Conservation (phyloP, 306 rosid species). For the Dryas drummondii region DNA sequence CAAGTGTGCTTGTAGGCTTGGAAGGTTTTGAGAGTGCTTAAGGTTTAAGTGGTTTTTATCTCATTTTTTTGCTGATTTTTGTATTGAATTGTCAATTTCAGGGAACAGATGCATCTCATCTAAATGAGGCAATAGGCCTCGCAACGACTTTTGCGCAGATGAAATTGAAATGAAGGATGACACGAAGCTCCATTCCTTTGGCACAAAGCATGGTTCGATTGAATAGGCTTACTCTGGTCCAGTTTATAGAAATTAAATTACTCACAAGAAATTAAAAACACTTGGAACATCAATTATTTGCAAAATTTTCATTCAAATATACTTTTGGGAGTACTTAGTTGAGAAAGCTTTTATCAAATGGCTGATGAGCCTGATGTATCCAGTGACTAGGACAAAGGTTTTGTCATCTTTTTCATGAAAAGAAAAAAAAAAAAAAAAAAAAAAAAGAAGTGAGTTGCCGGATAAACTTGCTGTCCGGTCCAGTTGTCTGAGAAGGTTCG, state of each 20-base stretch:
- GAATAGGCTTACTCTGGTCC: neutral
- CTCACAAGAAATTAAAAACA: neutral
- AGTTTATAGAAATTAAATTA: neutral
- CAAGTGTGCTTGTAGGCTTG: too few relatives aligned
- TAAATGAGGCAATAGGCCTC: slow-evolving; percentile 72
- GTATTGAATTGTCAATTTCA: slow-evolving; percentile 30
- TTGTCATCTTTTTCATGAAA: too few relatives aligned
- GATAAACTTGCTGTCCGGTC: too few relatives aligned
- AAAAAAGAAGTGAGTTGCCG: too few relatives aligned
- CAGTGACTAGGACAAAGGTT: neutral
- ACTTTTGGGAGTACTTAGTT: neutral
- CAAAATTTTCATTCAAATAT: neutral
- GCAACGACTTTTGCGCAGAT: slow-evolving; percentile 67
- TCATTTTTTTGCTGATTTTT: too few relatives aligned
- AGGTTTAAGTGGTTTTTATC: too few relatives aligned
- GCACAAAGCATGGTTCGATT: too few relatives aligned
- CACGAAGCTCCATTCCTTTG: neutral
- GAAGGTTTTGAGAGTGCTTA: too few relatives aligned
- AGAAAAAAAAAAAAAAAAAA: too few relatives aligned
- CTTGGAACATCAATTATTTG: neutral
- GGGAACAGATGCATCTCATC: slow-evolving; percentile 81
- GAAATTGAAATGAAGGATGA: slow-evolving; percentile 50
- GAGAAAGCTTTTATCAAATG: neutral
- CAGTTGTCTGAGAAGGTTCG: too few relatives aligned
- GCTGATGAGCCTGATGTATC: neutral